A percentile compares a stretch with the other conserved stretches of the same genome.
Conservation (phyloP, 805 yeast genomes). For the Limtongia smithiae region DNA sequence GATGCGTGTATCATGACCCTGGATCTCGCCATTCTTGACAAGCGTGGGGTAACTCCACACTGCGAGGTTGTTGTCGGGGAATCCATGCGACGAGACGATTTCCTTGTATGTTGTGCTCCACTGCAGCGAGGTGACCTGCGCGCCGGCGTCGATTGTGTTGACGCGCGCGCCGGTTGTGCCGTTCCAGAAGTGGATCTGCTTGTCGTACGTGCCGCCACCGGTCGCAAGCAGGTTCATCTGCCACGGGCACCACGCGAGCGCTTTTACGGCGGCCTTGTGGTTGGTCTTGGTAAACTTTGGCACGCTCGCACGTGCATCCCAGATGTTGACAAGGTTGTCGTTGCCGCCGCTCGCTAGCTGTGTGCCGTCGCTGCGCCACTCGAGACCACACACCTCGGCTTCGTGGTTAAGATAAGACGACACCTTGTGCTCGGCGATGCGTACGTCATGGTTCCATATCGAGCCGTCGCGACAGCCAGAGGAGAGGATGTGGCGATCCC, state of each 20-base stretch:
- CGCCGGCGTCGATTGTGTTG: constrained; percentile 83
- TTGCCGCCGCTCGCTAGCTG: constrained; percentile 92
- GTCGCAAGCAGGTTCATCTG: constrained; percentile 81
- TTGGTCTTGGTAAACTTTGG: constrained; percentile 74
- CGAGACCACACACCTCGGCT: constrained; percentile 91
- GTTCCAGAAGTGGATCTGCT: constrained; percentile 91
- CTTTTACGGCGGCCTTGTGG: constrained; percentile 94
- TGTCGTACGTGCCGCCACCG: constrained; percentile 94
- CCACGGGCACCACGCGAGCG: constrained; percentile 91
- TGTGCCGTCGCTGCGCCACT: constrained; percentile 77
- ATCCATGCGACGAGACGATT: constrained; percentile 90
- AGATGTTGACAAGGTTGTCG: constrained; percentile 85
- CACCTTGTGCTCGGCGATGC: constrained; percentile 73
- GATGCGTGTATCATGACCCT: constrained; percentile 88
- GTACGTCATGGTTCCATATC: constrained; percentile 83
- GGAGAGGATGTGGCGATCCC: constrained; percentile 78
- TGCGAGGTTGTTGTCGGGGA: constrained; percentile 78
- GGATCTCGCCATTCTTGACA: constrained; percentile 83
- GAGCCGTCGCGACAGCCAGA: constrained; percentile 87
- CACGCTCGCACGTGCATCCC: constrained; percentile 73
- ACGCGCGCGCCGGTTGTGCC: constrained; percentile 83
- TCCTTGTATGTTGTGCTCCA: constrained; percentile 72
- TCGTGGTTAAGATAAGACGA: constrained; percentile 59
- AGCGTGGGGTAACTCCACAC: constrained; percentile 82
- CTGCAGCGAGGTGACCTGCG: constrained; percentile 87